phyloP scores from a whole-genome alignment of 257 asterid species.

The Solanum microdontum region DNA sequence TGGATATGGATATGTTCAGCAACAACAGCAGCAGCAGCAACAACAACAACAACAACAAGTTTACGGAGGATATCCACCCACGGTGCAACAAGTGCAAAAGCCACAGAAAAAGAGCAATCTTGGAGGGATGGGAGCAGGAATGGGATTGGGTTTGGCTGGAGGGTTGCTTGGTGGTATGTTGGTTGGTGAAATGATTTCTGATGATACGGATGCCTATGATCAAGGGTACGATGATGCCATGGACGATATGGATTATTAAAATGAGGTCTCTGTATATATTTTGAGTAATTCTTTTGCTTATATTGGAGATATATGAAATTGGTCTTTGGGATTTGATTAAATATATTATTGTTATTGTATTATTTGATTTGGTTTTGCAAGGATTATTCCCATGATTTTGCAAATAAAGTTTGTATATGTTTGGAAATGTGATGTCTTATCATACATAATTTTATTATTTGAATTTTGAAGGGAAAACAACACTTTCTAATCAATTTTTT shows the following conservation, averaged over 20 bases:
- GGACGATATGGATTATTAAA: neutral
- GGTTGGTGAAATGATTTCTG: slow-evolving; percentile 3
- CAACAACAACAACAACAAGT: neutral
- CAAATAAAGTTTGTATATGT: neutral
- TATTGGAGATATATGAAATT: neutral
- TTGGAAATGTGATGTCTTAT: neutral
- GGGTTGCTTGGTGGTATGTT: slow-evolving; percentile 1
- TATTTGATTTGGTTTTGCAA: neutral
- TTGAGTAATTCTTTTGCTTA: neutral
- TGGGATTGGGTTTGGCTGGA: neutral
- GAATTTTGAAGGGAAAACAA: neutral
- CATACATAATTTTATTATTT: no score
- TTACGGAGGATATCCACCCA: neutral
- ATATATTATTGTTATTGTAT: neutral
- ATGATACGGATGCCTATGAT: slow-evolving; percentile 27
- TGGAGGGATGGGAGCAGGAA: slow-evolving; percentile 17
- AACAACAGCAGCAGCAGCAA: neutral
- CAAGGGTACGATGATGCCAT: slow-evolving; percentile 17
- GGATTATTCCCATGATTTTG: neutral
- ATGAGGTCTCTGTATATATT: neutral
- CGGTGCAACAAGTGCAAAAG: neutral
- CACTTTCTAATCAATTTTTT: no score
- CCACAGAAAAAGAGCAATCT: neutral
- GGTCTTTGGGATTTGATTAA: neutral
- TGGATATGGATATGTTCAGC: neutral